Evolutionary conservation across 2,329 filamentous ascomycete genomes (phyloP), one percentile per base, ranked within the genome.

Genomic region (Aureobasidium melanogenum): DNA sequence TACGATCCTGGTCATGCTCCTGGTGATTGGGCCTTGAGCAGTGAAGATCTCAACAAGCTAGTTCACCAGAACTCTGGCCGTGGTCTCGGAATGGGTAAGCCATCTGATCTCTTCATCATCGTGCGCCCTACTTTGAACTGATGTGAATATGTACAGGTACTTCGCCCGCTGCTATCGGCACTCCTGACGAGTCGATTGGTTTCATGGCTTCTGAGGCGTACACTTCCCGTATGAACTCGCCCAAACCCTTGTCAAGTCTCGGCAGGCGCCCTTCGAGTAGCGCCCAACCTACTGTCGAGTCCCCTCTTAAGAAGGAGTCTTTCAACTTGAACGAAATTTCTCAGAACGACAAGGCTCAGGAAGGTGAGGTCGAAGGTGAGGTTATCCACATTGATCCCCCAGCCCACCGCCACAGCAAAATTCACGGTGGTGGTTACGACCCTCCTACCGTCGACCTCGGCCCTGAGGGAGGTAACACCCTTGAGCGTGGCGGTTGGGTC

Each of bases 201-300:
- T 96, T 92, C 76, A 84, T 91, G 64, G 93, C 91, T 14, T 87
- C 85, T 12, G 91, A 97, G 65, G 87, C 96, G 70, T 96, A 91
- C 70, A 81, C 86, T 17, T 88, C 87, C 32, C 87, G 90, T 63
- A 85, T 91, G 64, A 80, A 84, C 47, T 88, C 88, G n/a, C 88
- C 88, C 9, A 67, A 66, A 44, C 66, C 80, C 76, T 26, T 79
- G 79, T 54, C 60, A 19, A 43, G 62, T 28, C 58, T 60, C 41
- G 66, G 64, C 62, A 68, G 70, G 54, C 63, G 73, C 51, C 55
- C 67, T 2, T 72, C 70, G 15, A 69, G 67, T 55, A 71, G 73
- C 34, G 69, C 72, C n/a, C 73, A 76, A 54, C 65, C 74, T 34
- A 63, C 71, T n/a, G 67, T 63, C 24, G 67, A 71, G 59, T 72